phyloP scores from a whole-genome alignment of 1,284 basidiomycete genomes.

The Austroboletus niveus region DNA sequence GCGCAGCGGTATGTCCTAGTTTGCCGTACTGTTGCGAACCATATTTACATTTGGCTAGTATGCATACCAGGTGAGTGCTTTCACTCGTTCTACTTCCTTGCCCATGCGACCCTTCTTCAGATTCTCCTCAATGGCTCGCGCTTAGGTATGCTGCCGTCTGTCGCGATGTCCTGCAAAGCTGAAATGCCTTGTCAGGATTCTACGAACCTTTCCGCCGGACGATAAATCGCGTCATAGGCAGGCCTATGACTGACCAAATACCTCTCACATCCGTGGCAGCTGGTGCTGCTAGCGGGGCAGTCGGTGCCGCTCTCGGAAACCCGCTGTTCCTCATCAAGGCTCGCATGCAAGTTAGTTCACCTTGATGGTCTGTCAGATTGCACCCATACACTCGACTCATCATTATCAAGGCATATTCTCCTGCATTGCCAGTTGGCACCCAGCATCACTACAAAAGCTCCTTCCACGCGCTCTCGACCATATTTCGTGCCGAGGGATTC shows the following conservation, averaged over 20 bases:
- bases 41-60: constrained; percentile 53
- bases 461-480: constrained; percentile 78
- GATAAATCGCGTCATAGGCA: constrained; percentile 71
- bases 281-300: constrained; percentile 85
- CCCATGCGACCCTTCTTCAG: constrained; percentile 40
- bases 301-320: constrained; percentile 90
- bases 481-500: constrained; percentile 75
- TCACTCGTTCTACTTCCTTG: background rate
- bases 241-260: constrained; percentile 61
- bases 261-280: constrained; percentile 77
- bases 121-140: constrained; percentile 93
- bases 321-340: constrained; percentile 97
- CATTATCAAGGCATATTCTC: constrained; percentile 77
- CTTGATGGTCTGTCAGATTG: background rate
- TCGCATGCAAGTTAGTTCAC: constrained; percentile 82
- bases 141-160: constrained; percentile 56
- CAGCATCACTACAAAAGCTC: constrained; percentile 90
- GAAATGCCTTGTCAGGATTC: constrained; percentile 60
- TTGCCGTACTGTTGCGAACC: constrained; percentile 1
- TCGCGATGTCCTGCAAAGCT: background rate
- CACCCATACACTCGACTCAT: background rate
- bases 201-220: constrained; percentile 88
- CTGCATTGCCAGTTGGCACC: constrained; percentile 89
- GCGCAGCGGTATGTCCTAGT: constrained; percentile 73
- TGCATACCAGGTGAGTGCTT: constrained; percentile 74